Evolutionary conservation across 352 stramenopile genomes (phyloP), one percentile per base, ranked within the genome.

Genomic region (Pythium rishiriense): DNA sequence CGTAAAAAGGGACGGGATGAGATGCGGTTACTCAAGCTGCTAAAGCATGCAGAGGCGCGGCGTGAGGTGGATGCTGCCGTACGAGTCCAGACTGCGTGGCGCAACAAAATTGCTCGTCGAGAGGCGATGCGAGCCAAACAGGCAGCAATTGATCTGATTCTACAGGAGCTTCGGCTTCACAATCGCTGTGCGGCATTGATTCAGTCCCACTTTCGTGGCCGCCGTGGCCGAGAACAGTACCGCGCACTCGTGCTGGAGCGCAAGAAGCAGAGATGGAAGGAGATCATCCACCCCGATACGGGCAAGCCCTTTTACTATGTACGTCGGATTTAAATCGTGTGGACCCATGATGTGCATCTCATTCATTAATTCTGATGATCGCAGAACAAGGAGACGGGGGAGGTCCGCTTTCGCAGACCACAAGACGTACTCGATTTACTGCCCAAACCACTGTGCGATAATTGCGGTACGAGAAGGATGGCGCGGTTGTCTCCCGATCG

Each of bases 341-440:
- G 10, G 14, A 54, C 6, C 42, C n/a, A 24, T 42, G 21, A 35
- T 46, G 14, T 21, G 4, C 25, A n/a, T 31, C 2, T 59, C n/a
- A 42, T 39, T n/a, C 17, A 35, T 17, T 14, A 39, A 12, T 35
- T 4, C 3, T 43, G 29, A 10, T 2, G 8, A 26, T 22, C 8
- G 22, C 55, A 94, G 85, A 97, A 98, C 71, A 91, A 93, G 78
- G 82, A 94, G 51, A 98, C 87, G 11, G 94, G 93, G 0, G 94
- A 98, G 74, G 93, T 97, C 22, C 78, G 90, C 15, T 95, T 94
- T 66, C 84, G 94, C 8, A 78, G 87, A 24, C 95, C 92, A 17
- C 92, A 98, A 66, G 87, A 97, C 53, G 66, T 98, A 14, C 79
- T 98, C 46, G 91, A 98, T 70, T 52, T 98, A 53, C 73, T 98